A percentile compares a stretch with the other conserved stretches of the same genome.
phyloP scores from a whole-genome alignment of 2,329 filamentous ascomycete genomes.

The Aspergillus chevalieri region DNA sequence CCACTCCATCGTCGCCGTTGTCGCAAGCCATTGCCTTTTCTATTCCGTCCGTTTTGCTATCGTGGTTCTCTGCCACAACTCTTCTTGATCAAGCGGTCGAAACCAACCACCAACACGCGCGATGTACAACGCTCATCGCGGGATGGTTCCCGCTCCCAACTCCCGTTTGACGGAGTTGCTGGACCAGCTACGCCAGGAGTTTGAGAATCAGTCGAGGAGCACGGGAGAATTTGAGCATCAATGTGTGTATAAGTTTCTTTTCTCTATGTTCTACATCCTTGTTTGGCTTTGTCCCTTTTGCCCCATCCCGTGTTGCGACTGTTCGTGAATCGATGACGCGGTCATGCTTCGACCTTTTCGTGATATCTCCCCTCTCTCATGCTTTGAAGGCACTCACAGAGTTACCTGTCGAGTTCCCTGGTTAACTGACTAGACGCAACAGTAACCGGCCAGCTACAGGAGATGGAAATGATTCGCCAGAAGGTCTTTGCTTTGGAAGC shows the following conservation, averaged over 20 bases:
- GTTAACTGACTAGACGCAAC: conserved; percentile 14
- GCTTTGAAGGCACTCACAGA: background rate
- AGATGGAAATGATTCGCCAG: conserved; percentile 88
- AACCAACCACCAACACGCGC: conserved; percentile 14
- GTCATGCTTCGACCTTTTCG: background rate
- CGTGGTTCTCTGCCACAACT: background rate
- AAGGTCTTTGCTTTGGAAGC: conserved; percentile 94
- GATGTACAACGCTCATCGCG: conserved; percentile 86
- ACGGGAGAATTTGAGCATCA: conserved; percentile 88
- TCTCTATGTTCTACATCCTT: background rate
- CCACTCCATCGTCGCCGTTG: background rate
- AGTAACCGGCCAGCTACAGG: conserved; percentile 88
- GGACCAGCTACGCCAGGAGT: conserved; percentile 84
- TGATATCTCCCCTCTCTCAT: background rate
- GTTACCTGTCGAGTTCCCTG: background rate
- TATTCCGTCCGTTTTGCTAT: conserved; percentile 1
- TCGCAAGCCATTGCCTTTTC: conserved; percentile 2
- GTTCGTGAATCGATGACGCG: background rate
- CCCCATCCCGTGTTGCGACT: background rate
- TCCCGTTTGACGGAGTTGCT: conserved; percentile 82
- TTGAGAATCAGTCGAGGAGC: conserved; percentile 74
- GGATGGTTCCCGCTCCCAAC: conserved; percentile 65
- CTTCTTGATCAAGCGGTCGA: background rate
- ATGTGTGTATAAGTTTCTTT: conserved; percentile 24
- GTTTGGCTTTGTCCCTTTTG: background rate